A percentile compares a stretch with the other conserved stretches of the same genome.
Evolutionary conservation across 1,284 basidiomycete species (phyloP).

Genomic region (Sparassis latifolia): DNA sequence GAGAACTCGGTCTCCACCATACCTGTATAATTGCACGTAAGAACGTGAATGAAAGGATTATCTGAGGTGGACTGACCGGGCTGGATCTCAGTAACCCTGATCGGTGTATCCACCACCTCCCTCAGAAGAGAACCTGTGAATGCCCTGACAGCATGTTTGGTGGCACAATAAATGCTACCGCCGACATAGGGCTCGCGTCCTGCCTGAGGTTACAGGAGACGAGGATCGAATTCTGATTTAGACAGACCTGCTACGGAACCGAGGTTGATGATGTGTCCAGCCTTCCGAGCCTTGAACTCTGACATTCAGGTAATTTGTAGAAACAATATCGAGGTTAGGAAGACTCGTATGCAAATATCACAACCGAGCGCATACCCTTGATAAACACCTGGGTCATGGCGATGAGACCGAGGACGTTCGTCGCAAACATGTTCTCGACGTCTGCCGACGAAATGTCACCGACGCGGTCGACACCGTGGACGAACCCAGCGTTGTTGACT

Average conservation of each 20-base stretch:
- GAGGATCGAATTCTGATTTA: background rate
- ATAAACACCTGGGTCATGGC: constrained; percentile 76
- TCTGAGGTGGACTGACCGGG: constrained; percentile 51
- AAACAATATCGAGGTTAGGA: too few species aligned
- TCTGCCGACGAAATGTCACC: constrained; percentile 74
- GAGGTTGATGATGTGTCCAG: constrained; percentile 93
- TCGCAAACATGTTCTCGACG: constrained; percentile 85
- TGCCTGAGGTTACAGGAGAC: background rate
- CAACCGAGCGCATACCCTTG: constrained; percentile 36
- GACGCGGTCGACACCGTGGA: constrained; percentile 76
- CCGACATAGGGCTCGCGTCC: constrained; percentile 89
- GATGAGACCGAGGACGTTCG: constrained; percentile 90
- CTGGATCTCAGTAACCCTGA: constrained; percentile 88
- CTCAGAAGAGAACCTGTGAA: constrained; percentile 81
- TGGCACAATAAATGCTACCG: constrained; percentile 77
- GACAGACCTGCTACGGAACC: constrained; percentile 80
- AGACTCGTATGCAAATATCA: too few species aligned
- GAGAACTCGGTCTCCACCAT: constrained; percentile 95
- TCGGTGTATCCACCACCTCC: constrained; percentile 87
- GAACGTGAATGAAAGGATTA: background rate
- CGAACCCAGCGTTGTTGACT: constrained; percentile 90
- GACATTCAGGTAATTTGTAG: background rate
- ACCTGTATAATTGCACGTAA: constrained; percentile 32
- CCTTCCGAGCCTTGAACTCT: constrained; percentile 87
- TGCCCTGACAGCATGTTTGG: constrained; percentile 86